Evolutionary conservation across 2,329 filamentous ascomycete genomes (phyloP), one percentile per base, ranked within the genome.

Genomic region (Macrophomina tecta): DNA sequence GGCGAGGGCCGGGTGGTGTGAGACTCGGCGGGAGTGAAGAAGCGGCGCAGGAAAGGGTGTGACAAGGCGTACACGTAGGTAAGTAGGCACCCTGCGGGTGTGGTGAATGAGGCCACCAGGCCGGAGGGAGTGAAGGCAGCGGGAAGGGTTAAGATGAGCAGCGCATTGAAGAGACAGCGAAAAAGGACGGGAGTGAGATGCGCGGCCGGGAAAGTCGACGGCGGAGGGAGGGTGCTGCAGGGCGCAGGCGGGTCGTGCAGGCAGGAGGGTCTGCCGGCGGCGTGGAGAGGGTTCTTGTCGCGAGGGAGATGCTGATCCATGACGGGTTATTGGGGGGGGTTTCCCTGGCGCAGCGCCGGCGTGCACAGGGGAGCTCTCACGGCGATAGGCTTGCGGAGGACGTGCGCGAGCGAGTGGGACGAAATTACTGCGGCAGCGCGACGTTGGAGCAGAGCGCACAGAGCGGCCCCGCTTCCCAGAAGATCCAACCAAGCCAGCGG

Each of bases 291-390:
- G 28, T 9, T 38, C 14, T 30, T 14, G 56, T 16, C 30, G 56
- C 56, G 42, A 40, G 58, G 32, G 56, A 36, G 42, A n/a, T 52
- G 61, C 46, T 64, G 61, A 64, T 64, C 61, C 61, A 64, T 55
- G 48, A 28, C 61, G 48, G 61, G 34, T 55, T 52, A 64, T 64
- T 64, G 46, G 61, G 61, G 45, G 42, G 60, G 55, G 56, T n/a
- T 56, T 62, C 45, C 58, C 58, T 49, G 58, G 58, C 42, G 42
- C 42, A 38, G 58, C 58, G 45, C 42, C 45, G 58, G 58, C 58
- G 42, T n/a, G 32, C 23, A 45, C 58, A 62, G 58, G 58, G 58
- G 58, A 62, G 40, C 42, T 46, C 45, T 45, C 45, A 52, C 40
- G 48, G 36, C 36, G 23, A 42, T 49, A 36, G 23, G 49, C 61